A percentile compares a stretch with the other conserved stretches of the same genome.
phyloP scores from a whole-genome alignment of 345 rosid species.

The Hypericum perforatum region DNA sequence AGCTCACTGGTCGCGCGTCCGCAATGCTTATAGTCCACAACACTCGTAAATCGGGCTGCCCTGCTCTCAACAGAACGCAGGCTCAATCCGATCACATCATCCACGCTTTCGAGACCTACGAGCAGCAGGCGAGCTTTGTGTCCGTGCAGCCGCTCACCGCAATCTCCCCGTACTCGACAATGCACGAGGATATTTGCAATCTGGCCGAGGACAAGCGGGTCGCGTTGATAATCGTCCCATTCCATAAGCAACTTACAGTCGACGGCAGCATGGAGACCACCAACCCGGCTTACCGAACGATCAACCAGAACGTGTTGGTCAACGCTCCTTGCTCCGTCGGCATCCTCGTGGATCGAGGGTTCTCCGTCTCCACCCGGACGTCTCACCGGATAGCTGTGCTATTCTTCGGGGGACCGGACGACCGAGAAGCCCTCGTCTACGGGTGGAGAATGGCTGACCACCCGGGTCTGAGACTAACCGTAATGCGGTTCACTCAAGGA shows the following conservation, averaged over 20 bases:
- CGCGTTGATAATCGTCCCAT: constrained; percentile 66
- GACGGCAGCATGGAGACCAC: constrained; percentile 97
- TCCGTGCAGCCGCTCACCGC: constrained; percentile 82
- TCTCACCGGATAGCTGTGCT: constrained; percentile 63
- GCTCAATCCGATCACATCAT: constrained; percentile 94
- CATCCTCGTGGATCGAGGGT: constrained; percentile 80
- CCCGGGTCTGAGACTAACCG: constrained; percentile 49
- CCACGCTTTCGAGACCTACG: constrained; percentile 73
- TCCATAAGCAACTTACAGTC: constrained; percentile 87
- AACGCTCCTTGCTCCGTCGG: constrained; percentile 86
- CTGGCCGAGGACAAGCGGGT: constrained; percentile 85
- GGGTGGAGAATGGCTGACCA: constrained; percentile 79
- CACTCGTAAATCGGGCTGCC: constrained; percentile 55
- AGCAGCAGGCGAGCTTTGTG: constrained; percentile 46
- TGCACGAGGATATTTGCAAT: constrained; percentile 88
- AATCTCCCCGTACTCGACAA: constrained; percentile 84
- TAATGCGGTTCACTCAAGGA: constrained; percentile 43
- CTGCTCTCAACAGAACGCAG: constrained; percentile 74
- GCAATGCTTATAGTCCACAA: constrained; percentile 91
- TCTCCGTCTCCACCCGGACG: constrained; percentile 42
- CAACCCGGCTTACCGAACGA: constrained; percentile 65
- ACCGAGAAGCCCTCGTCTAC: constrained; percentile 72
- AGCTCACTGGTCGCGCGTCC: constrained; percentile 91
- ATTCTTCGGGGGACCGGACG: constrained; percentile 86
- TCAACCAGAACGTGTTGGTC: constrained; percentile 66